Evolutionary conservation across 306 rosid genomes (phyloP).

Genomic region (Fragaria ananassa): DNA sequence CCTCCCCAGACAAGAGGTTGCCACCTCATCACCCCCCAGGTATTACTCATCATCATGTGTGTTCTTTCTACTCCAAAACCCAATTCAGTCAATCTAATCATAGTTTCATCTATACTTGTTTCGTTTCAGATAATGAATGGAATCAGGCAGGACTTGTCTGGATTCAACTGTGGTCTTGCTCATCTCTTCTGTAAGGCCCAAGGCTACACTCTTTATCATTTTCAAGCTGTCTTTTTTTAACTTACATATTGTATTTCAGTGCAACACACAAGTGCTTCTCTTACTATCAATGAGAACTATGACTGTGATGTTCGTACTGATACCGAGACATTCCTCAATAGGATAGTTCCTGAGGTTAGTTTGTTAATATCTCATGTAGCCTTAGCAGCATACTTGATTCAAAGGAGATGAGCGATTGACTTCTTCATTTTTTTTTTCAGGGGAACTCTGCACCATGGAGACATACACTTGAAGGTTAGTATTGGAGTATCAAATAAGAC

Average conservation of each 20-base stretch:
- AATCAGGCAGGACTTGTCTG: conserved; percentile 74
- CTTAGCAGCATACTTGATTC: background rate
- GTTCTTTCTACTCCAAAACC: background rate
- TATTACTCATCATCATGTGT: background rate
- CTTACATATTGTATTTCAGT: conserved; percentile 40
- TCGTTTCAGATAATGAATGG: conserved; percentile 49
- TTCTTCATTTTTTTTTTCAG: conserved; percentile 33
- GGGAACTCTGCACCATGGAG: conserved; percentile 92
- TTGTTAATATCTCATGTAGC: background rate
- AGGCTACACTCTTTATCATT: background rate
- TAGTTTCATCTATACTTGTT: background rate
- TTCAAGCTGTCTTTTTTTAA: background rate
- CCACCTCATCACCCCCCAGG: conserved; percentile 89
- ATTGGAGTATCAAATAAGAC: background rate
- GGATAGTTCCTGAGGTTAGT: conserved; percentile 79
- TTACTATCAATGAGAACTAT: conserved; percentile 89
- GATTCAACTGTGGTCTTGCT: conserved; percentile 88
- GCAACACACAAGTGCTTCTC: conserved; percentile 98
- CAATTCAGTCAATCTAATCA: background rate
- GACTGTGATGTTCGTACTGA: conserved; percentile 86
- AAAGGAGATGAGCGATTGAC: background rate
- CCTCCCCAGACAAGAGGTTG: conserved; percentile 81
- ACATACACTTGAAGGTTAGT: conserved; percentile 84
- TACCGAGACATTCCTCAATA: conserved; percentile 75
- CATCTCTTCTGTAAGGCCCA: conserved; percentile 70